phyloP scores from a whole-genome alignment of 257 asterid genomes.

The Scutellaria galericulata region DNA sequence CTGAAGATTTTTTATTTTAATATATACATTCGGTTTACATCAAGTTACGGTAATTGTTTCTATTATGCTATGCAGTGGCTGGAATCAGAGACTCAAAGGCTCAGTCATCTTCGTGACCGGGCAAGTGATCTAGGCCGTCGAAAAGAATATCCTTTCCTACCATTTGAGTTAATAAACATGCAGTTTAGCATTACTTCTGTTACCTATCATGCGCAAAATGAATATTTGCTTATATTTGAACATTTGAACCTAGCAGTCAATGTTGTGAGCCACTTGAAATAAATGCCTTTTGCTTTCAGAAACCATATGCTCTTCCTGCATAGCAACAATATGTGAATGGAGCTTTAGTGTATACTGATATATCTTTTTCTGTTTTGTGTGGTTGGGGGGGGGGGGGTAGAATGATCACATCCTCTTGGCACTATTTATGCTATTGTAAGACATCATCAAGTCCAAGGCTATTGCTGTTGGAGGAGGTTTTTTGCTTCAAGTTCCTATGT shows the following conservation, averaged over 20 bases:
- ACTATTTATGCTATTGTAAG: no score
- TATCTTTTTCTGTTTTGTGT: no score
- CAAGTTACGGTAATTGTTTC: slow-evolving; percentile 14
- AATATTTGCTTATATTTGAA: neutral
- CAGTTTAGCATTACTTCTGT: slow-evolving; percentile 13
- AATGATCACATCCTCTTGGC: no score
- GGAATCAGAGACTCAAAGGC: slow-evolving; percentile 86
- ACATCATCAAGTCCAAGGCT: neutral
- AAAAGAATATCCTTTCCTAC: slow-evolving; percentile 93
- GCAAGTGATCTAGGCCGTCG: slow-evolving; percentile 97
- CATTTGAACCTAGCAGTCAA: neutral
- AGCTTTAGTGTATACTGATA: no score
- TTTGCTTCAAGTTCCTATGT: neutral
- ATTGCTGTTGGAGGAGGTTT: neutral
- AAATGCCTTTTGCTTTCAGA: no score
- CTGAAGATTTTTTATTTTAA: slow-evolving; percentile 13
- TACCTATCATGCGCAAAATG: no score
- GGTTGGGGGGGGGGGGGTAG: no score
- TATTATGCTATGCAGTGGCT: slow-evolving; percentile 78
- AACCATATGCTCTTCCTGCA: neutral
- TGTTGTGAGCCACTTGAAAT: neutral
- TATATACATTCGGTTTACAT: slow-evolving; percentile 6
- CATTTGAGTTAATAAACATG: slow-evolving; percentile 11
- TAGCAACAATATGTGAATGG: no score
- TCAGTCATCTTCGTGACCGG: slow-evolving; percentile 96